These are phyloP conservation scores for Didymosphaeria variabile DNA, from an alignment of 2,329 filamentous ascomycete species.

Conservation along the genomic window DNA sequence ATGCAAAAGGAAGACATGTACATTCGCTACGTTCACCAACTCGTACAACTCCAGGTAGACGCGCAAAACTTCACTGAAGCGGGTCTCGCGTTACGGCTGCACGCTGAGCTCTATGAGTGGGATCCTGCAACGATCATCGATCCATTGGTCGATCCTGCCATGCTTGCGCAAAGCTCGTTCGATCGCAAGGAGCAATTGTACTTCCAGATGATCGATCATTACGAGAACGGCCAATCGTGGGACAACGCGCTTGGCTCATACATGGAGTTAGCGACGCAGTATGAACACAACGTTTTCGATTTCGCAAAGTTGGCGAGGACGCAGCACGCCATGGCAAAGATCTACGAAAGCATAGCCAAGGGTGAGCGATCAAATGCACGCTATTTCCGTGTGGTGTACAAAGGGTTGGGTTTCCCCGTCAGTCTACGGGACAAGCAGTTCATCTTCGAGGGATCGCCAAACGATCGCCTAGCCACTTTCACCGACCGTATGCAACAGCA, in stretches of 20 bases:
- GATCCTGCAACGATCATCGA: slow-evolving; percentile 74
- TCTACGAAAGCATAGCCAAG: slow-evolving; percentile 88
- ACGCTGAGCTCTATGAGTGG: slow-evolving; percentile 94
- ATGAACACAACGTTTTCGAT: slow-evolving; percentile 88
- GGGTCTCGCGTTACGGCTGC: slow-evolving; percentile 85
- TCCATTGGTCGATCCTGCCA: slow-evolving; percentile 75
- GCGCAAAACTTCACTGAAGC: slow-evolving; percentile 85
- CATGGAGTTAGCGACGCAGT: slow-evolving; percentile 89
- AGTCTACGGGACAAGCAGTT: slow-evolving; percentile 88
- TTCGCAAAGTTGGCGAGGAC: slow-evolving; percentile 90
- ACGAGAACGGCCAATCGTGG: slow-evolving; percentile 95
- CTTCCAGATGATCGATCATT: slow-evolving; percentile 93
- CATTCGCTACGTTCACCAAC: slow-evolving; percentile 92
- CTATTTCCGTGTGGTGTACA: slow-evolving; percentile 92
- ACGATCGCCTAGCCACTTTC: slow-evolving; percentile 81
- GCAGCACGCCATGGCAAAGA: slow-evolving; percentile 87
- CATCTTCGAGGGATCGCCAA: slow-evolving; percentile 83
- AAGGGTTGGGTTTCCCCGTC: slow-evolving; percentile 84
- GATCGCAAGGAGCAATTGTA: slow-evolving; percentile 93
- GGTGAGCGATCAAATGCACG: slow-evolving; percentile 80
- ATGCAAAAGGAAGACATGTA: slow-evolving; percentile 98
- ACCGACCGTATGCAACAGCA: slow-evolving; percentile 92
- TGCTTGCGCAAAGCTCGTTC: slow-evolving; percentile 85
- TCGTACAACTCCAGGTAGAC: slow-evolving; percentile 79
- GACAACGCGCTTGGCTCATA: slow-evolving; percentile 87